phyloP scores from a whole-genome alignment of 345 rosid species.

The Dovyalis caffra region DNA sequence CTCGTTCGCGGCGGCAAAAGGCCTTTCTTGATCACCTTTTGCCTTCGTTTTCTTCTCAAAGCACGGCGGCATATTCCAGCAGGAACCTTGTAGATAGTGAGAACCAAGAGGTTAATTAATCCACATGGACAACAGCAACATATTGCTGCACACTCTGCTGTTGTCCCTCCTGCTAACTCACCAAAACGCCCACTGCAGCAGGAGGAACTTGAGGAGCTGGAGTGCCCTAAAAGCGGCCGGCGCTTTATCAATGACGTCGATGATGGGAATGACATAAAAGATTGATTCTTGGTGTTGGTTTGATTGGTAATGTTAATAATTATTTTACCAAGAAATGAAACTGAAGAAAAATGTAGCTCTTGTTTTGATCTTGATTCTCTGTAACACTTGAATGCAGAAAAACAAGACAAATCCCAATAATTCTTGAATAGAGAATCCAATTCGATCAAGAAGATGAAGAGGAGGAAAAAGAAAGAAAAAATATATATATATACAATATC shows the following conservation, averaged over 20 bases:
- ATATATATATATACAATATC: too few relatives aligned
- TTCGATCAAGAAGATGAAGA: neutral
- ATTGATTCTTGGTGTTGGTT: neutral
- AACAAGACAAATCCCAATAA: too few relatives aligned
- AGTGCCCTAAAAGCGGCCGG: constrained; percentile 8
- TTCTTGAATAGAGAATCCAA: neutral
- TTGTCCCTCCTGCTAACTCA: constrained; percentile 44
- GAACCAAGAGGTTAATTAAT: constrained; percentile 31
- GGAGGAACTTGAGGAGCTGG: constrained; percentile 10
- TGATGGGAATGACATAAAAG: neutral
- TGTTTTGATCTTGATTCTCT: constrained; percentile 5
- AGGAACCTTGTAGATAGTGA: constrained; percentile 39
- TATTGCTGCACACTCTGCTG: constrained; percentile 48
- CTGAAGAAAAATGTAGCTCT: neutral
- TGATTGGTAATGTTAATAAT: neutral
- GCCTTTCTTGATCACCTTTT: constrained; percentile 37
- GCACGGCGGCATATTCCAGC: constrained; percentile 43
- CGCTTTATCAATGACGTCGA: neutral
- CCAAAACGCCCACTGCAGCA: constrained; percentile 20
- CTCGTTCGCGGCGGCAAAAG: constrained; percentile 17
- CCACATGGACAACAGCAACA: constrained; percentile 52
- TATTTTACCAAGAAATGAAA: neutral
- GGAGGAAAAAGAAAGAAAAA: neutral
- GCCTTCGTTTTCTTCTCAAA: constrained; percentile 29
- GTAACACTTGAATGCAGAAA: too few relatives aligned